phyloP scores from a whole-genome alignment of 2,329 filamentous ascomycete genomes.

The Phyllachora maydis region DNA sequence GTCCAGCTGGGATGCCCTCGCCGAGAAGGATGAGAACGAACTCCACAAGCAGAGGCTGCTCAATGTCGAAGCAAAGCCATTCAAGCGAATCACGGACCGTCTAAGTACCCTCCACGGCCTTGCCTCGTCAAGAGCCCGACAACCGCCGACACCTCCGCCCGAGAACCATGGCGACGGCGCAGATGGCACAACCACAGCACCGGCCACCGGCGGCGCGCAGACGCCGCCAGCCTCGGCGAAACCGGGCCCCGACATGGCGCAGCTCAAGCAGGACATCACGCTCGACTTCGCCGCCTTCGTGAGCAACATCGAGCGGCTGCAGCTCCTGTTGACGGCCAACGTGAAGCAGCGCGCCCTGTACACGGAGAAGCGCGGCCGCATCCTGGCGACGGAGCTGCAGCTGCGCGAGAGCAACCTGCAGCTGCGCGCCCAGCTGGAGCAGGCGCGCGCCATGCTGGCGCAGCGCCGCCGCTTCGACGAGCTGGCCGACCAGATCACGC shows the following conservation, averaged over 20 bases:
- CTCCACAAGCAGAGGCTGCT: conserved; percentile 77
- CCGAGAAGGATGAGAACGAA: conserved; percentile 59
- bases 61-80: conserved; percentile 80
- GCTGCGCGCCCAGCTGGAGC: conserved; percentile 55
- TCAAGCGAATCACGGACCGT: conserved; percentile 71
- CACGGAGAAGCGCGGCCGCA: conserved; percentile 57
- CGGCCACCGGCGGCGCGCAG: conserved; percentile 11
- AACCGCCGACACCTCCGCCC: conserved; percentile 45
- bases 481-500: conserved; percentile 69
- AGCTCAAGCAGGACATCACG: conserved; percentile 63
- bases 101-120: conserved; percentile 50
- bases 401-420: conserved; percentile 57
- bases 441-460: conserved; percentile 52
- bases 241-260: conserved; percentile 23
- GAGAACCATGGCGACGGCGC: conserved; percentile 21
- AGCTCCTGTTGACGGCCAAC: conserved; percentile 72
- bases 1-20: conserved; percentile 39
- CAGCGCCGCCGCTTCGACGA: conserved; percentile 76
- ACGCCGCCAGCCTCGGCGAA: conserved; percentile 1
- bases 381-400: conserved; percentile 55
- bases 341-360: conserved; percentile 68
- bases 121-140: conserved; percentile 25
- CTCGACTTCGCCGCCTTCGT: conserved; percentile 83
- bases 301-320: conserved; percentile 67
- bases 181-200: conserved; percentile 5